Base-by-base conservation (phyloP, 768 basidiomycete genomes). In the Mycena albidolilacea region DNA sequence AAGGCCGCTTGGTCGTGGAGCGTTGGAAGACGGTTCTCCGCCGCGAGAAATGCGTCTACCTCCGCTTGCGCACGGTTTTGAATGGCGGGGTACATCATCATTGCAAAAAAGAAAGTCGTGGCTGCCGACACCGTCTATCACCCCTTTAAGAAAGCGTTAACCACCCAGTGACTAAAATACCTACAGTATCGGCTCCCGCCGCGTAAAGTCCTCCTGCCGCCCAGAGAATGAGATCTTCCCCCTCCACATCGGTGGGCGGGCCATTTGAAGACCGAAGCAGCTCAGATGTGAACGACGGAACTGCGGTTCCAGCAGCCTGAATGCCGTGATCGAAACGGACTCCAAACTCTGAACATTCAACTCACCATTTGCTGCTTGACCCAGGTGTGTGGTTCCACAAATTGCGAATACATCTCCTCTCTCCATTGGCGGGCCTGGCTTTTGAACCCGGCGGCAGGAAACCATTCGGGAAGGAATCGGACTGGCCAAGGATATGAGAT, bases 371-470 rank as follows among this genome's bases (percentile, higher is more conserved):
- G 72, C 19, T 69, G 11, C 55, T 76, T 70, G 23, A 70, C 75
- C 50, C 62, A 76, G 21, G 10, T 61, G 46, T 67, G 61, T 17
- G 75, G 68, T 54, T 67, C 61, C 21, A 66, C 15, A 7, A 55
- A 43, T 15, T 79, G 21, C 11, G 19, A 8, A 44, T 44, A n/a
- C 72, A 69, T 41, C 50, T 39, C 5, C 59, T 59, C 12, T 67
- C 69, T 35, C 70, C 75, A 41, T 48, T 39, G 2, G 44, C 43
- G 17, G 64, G 79, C 63, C 60, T 65, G 21, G 12, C 64, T 30
- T 74, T 85, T 82, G 79, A 85, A 85, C 2, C 67, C 71, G 11
- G 85, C 85, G 15, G 84, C 85, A 10, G 84, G 84, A 61, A 86
- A 77, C 85, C 84, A 85, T 23, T 80, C 81, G 8, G 84, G 85